Evolutionary conservation across 495 filamentous ascomycete genomes (phyloP).

Genomic region (Schizothecium vesticola): DNA sequence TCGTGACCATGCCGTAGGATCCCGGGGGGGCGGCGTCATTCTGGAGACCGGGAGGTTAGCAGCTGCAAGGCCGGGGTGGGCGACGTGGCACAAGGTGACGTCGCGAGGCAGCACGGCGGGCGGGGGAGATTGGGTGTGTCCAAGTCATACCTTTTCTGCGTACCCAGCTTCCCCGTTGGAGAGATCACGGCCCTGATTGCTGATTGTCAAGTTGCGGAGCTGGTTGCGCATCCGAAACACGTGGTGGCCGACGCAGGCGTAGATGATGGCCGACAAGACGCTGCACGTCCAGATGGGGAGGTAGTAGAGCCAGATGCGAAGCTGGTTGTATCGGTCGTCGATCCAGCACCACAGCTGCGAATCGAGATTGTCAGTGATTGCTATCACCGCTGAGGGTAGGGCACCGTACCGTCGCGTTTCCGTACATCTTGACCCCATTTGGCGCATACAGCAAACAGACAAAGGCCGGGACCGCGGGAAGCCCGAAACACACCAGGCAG

Average conservation of each 20-base stretch:
- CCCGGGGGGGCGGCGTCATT: constrained; percentile 5
- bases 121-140: not conserved
- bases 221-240: constrained; percentile 59
- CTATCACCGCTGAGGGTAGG: not conserved
- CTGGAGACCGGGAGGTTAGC: not conserved
- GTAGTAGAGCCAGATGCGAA: constrained; percentile 76
- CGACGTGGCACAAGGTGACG: not conserved
- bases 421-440: constrained; percentile 55
- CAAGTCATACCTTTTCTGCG: constrained; percentile 36
- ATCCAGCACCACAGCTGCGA: constrained; percentile 82
- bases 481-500: constrained; percentile 64
- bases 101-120: not conserved
- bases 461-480: constrained; percentile 65
- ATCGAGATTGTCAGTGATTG: not conserved
- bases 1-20: constrained; percentile 32
- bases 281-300: constrained; percentile 82
- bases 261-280: constrained; percentile 62
- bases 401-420: constrained; percentile 54
- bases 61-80: constrained; percentile 8
- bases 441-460: constrained; percentile 54
- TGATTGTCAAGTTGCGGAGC: constrained; percentile 45
- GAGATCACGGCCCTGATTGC: constrained; percentile 28
- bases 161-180: constrained; percentile 24
- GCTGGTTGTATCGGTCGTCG: constrained; percentile 55
- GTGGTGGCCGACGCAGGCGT: constrained; percentile 61